These are phyloP conservation scores for Boletus eberwhitei DNA, from an alignment of 768 basidiomycete genomes.

Conservation along the genomic window DNA sequence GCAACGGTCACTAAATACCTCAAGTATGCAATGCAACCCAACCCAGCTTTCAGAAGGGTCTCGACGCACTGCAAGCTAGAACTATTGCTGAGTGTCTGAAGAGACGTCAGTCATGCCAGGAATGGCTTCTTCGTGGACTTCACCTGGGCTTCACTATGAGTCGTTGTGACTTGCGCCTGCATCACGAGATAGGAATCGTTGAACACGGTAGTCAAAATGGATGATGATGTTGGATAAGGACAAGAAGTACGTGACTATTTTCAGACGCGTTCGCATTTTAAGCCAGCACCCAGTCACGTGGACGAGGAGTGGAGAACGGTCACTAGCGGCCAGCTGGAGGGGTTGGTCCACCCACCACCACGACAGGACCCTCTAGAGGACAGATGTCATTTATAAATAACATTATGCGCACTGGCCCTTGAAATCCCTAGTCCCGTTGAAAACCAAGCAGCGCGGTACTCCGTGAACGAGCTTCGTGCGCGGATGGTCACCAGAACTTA, in stretches of 20 bases:
- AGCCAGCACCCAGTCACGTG: constrained; percentile 22
- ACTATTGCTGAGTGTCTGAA: constrained; percentile 46
- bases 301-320: not conserved
- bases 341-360: not conserved
- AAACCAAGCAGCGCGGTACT: not conserved
- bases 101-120: constrained; percentile 4
- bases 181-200: constrained; percentile 7
- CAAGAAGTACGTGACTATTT: not conserved
- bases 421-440: not conserved
- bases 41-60: constrained; percentile 66
- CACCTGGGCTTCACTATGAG: constrained; percentile 27
- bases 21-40: constrained; percentile 76
- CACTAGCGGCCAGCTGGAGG: not conserved
- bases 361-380: not conserved
- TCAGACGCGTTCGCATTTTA: constrained; percentile 18
- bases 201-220: not conserved
- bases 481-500: not conserved
- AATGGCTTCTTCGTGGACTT: not conserved
- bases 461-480: not conserved
- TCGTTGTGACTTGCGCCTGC: constrained; percentile 23
- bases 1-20: constrained; percentile 39
- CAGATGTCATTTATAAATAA: not conserved
- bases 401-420: not conserved
- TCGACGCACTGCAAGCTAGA: constrained; percentile 72
- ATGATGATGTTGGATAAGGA: not conserved